Evolutionary conservation across 2,329 filamentous ascomycete genomes (phyloP), one percentile per base, ranked within the genome.

Genomic region (Polychaeton citri): DNA sequence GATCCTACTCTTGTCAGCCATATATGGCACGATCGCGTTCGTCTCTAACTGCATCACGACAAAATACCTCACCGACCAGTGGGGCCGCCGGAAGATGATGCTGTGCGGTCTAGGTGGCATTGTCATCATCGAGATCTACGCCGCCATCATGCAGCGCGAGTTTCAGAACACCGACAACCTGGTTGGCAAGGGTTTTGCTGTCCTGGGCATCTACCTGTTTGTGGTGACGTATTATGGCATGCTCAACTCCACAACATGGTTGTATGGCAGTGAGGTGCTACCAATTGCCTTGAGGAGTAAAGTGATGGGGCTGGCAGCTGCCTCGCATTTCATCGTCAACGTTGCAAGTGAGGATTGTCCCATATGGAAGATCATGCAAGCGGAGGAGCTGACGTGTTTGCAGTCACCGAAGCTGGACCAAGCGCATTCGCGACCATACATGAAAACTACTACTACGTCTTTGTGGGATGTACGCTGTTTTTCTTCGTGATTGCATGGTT

Each of bases 391-490:
- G 12, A 10, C 4, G n/a, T 28, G 24, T 7, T 5, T 28, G 36
- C 15, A 28, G 24, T 54, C 18, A 54, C 50, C 10, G 48, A 52
- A 43, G 50, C 49, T 4, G 70, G 69, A 0, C 70, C 70, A 0
- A 70, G 60, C 35, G 70, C 71, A 0, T 73, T 74, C 44, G 66
- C 66, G 10, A 71, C 62, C 30, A 74, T 75, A 36, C 49, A 60
- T n/a, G 64, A 74, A 44, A 74, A 73, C 43, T 75, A 74, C 49
- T 74, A 74, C 49, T 74, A 74, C 40, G 70, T 74, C 13, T 74
- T 74, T 40, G 68, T 73, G 2, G 64, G 45, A 4, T 74, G 69
- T 44, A 65, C 65, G 2, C 18, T 55, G 1, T 64, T 72, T 53
- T 74, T 72, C 53, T 47, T 72, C 0, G 51, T 61, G 2, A 42